Conservation (phyloP, 1,284 basidiomycete species). For the Veloboletus limbatus region DNA sequence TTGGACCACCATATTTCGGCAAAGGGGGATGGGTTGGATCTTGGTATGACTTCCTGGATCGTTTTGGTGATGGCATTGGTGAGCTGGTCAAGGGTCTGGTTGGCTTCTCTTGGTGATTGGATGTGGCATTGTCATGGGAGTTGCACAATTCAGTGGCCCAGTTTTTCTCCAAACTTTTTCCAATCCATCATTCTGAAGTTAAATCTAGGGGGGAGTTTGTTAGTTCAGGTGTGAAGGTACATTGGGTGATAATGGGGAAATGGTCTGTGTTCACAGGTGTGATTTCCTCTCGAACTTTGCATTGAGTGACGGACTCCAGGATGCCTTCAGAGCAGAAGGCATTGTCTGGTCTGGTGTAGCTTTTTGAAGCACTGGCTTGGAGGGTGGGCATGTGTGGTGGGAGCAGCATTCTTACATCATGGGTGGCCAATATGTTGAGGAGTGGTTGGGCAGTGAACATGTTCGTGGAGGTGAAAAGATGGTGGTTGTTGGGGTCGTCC, state of each 20-base stretch:
- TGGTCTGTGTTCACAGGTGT: neutral
- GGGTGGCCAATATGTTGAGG: neutral
- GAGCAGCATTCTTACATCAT: neutral
- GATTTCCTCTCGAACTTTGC: neutral
- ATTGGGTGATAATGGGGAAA: neutral
- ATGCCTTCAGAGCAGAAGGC: neutral
- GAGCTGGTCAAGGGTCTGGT: neutral
- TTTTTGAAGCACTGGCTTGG: neutral
- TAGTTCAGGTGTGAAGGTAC: neutral
- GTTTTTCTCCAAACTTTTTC: too few species aligned
- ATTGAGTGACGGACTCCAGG: neutral
- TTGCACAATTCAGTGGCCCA: too few species aligned
- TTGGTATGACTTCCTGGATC: neutral
- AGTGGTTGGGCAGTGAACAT: neutral
- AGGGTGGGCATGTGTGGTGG: neutral
- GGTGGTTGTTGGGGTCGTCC: neutral
- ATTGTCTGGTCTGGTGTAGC: neutral
- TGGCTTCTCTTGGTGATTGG: neutral
- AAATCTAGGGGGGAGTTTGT: neutral
- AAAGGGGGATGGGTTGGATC: neutral
- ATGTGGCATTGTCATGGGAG: too few species aligned
- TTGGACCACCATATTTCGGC: neutral
- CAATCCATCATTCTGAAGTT: neutral
- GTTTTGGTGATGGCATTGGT: neutral
- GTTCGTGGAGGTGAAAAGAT: neutral